A percentile compares a stretch with the other conserved stretches of the same genome.
These are phyloP conservation scores for Mortierella sp. DNA, from an alignment of 371 early-diverging fungal species.

Conservation along the genomic window DNA sequence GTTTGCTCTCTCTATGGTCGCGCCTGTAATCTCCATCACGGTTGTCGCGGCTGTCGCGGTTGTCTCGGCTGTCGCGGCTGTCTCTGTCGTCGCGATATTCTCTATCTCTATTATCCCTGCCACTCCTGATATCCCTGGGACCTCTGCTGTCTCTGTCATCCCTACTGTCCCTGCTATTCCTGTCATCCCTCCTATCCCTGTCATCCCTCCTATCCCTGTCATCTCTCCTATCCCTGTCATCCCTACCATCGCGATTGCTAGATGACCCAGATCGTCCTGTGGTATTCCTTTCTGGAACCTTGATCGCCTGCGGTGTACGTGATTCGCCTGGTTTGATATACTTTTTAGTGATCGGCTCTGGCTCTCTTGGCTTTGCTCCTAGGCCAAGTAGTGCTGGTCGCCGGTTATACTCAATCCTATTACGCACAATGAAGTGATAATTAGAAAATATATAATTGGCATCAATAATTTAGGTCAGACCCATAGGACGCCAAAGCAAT, in stretches of 20 bases:
- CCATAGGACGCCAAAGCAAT: not conserved
- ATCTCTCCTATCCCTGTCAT: constrained; percentile 13
- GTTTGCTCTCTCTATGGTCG: constrained; percentile 12
- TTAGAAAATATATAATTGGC: no score
- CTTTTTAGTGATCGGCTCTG: constrained; percentile 46
- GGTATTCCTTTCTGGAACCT: constrained; percentile 24
- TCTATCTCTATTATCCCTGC: constrained; percentile 12
- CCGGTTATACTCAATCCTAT: constrained; percentile 59
- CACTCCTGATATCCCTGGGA: constrained; percentile 4
- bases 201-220: constrained; percentile 11
- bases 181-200: constrained; percentile 9
- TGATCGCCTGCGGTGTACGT: constrained; percentile 22
- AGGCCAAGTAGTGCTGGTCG: constrained; percentile 81
- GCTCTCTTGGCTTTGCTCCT: constrained; percentile 78
- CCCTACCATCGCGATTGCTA: constrained; percentile 3
- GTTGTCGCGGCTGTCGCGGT: constrained; percentile 1
- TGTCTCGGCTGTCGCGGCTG: constrained; percentile 5
- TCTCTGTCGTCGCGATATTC: constrained; percentile 11
- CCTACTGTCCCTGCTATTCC: constrained; percentile 6
- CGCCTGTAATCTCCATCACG: constrained; percentile 15
- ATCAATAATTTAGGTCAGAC: not conserved
- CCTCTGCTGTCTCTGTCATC: constrained; percentile 13
- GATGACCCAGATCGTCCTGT: constrained; percentile 14
- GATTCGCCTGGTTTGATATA: constrained; percentile 52
- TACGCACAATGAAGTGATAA: not conserved